Percentiles rank a stretch among this genome's conserved stretches.
phyloP scores from a whole-genome alignment of 495 filamentous ascomycete genomes.

The Bathelium albidoporum region DNA sequence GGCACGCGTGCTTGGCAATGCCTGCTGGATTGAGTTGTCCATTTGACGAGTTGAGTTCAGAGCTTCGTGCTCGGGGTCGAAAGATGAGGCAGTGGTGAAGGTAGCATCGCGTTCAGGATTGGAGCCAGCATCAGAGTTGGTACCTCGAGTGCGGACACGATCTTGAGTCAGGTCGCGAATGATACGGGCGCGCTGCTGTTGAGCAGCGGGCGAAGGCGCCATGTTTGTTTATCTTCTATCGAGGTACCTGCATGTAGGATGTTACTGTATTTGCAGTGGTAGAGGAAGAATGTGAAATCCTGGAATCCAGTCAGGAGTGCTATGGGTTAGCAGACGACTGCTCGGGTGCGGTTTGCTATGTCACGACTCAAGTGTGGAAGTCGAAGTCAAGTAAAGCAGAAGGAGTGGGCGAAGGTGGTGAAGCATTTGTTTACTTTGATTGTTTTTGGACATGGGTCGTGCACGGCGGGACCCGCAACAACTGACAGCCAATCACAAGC shows the following conservation, averaged over 20 bases:
- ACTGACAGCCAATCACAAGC: not conserved
- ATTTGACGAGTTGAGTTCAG: constrained; percentile 2
- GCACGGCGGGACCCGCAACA: not conserved
- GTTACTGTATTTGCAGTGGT: not conserved
- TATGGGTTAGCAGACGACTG: not conserved
- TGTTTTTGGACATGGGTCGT: not conserved
- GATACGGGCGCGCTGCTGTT: constrained; percentile 2
- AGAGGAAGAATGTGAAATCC: not conserved
- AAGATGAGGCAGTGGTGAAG: not conserved
- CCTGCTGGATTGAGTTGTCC: not conserved
- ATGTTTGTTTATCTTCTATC: not conserved
- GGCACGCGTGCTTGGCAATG: not conserved
- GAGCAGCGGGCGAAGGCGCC: not conserved
- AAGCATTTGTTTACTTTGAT: not conserved
- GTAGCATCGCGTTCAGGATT: not conserved
- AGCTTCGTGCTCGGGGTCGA: not conserved
- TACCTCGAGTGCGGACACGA: not conserved
- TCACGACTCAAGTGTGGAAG: not conserved
- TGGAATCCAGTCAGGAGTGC: not conserved
- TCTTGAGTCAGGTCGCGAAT: constrained; percentile 2
- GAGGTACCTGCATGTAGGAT: not conserved
- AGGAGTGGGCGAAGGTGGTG: not conserved
- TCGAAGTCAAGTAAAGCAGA: not conserved
- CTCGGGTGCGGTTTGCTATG: not conserved
- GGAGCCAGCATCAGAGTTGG: not conserved